Percentiles rank a stretch among this genome's conserved stretches.
These are phyloP conservation scores for Dissoconium aciculare DNA, from an alignment of 2,329 filamentous ascomycete genomes.

Conservation along the genomic window DNA sequence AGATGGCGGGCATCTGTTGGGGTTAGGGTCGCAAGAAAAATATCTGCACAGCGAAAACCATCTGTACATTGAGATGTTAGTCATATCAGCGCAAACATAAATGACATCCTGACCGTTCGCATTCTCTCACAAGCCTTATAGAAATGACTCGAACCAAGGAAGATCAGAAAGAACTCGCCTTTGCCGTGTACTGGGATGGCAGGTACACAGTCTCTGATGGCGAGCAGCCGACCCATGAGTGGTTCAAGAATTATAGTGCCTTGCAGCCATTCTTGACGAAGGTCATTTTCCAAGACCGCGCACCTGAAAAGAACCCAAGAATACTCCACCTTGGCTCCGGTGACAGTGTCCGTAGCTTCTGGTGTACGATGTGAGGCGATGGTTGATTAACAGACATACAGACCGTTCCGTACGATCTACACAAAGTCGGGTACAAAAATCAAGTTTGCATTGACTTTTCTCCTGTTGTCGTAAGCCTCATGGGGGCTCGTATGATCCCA, in stretches of 20 bases:
- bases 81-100: too few species aligned
- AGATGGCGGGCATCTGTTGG: too few species aligned
- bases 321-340: constrained; percentile 45
- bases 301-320: constrained; percentile 23
- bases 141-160: constrained; percentile 5
- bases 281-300: constrained; percentile 28
- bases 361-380: background rate
- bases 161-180: constrained; percentile 23
- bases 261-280: constrained; percentile 35
- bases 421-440: constrained; percentile 32
- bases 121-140: too few species aligned
- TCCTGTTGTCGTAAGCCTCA: constrained; percentile 36
- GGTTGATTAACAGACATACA: constrained; percentile 16
- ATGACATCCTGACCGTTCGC: too few species aligned
- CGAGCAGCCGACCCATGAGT: constrained; percentile 36
- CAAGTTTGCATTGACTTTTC: constrained; percentile 46
- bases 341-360: constrained; percentile 34
- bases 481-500: constrained; percentile 31
- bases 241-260: constrained; percentile 37
- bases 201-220: constrained; percentile 30
- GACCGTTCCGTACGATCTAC: constrained; percentile 38
- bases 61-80: too few species aligned
- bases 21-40: too few species aligned
- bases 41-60: too few species aligned
- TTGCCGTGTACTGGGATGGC: constrained; percentile 37